Evolutionary conservation across 176 grass and related monocot genomes (phyloP).

Genomic region (Hordeum marinum): DNA sequence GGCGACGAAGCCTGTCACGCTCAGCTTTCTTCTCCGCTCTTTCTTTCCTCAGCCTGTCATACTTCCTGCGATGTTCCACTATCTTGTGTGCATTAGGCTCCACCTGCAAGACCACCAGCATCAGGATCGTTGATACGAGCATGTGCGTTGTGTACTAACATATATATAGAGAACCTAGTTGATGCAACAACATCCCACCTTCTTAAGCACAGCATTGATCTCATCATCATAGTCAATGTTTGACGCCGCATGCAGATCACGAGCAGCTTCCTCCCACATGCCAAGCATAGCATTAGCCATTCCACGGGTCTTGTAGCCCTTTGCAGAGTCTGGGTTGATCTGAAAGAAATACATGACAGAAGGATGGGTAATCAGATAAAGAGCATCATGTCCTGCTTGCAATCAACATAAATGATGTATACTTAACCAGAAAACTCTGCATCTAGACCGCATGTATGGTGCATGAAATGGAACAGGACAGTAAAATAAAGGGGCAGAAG

Average conservation of each 20-base stretch:
- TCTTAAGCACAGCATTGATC: conserved; percentile 85
- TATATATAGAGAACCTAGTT: not conserved
- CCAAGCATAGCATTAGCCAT: conserved; percentile 88
- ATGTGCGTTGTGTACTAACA: not conserved
- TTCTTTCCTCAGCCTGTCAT: conserved; percentile 82
- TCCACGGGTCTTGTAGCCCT: conserved; percentile 92
- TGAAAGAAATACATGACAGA: not conserved
- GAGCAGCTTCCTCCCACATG: conserved; percentile 84
- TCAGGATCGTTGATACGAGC: not conserved
- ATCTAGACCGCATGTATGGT: not conserved
- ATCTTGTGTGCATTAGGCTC: conserved; percentile 98
- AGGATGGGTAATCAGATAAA: not conserved
- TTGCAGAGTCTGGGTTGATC: conserved; percentile 97
- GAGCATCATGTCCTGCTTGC: not conserved
- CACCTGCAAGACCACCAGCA: conserved; percentile 45
- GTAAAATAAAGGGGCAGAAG: not conserved
- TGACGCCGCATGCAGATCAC: conserved; percentile 82
- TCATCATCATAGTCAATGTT: conserved; percentile 97
- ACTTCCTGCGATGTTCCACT: conserved; percentile 86
- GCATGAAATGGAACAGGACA: not conserved
- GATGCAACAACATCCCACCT: conserved; percentile 32
- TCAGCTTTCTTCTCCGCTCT: conserved; percentile 77
- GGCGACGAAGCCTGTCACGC: conserved; percentile 65
- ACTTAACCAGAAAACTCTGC: not conserved
- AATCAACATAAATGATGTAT: not conserved